phyloP scores from a whole-genome alignment of 106 monocot species.

The Apostasia shenzhenica region DNA sequence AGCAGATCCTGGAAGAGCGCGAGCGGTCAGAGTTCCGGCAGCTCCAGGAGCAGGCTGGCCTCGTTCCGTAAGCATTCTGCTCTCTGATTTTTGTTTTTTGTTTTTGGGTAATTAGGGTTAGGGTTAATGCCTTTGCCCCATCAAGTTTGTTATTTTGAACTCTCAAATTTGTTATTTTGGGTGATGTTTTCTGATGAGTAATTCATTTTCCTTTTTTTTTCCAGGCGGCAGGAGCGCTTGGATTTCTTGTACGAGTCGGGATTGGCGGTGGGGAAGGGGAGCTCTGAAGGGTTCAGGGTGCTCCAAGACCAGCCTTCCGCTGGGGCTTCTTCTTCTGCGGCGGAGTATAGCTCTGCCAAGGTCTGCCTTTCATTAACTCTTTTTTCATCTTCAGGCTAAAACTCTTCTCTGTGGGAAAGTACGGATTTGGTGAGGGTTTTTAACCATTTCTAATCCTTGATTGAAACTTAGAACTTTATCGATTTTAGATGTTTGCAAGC shows the following conservation, averaged over 20 bases:
- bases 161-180: background rate
- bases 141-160: background rate
- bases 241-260: conserved; percentile 96
- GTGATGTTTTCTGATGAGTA: background rate
- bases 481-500: no score
- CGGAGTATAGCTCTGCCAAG: conserved; percentile 45
- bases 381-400: no score
- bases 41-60: conserved; percentile 85
- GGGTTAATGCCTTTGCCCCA: background rate
- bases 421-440: no score
- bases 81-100: background rate
- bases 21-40: conserved; percentile 84
- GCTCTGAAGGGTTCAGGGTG: conserved; percentile 72
- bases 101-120: conserved; percentile 16
- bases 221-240: conserved; percentile 84
- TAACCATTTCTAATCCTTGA: no score
- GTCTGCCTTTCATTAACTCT: conserved; percentile 10
- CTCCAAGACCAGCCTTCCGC: conserved; percentile 37
- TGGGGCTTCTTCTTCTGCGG: conserved; percentile 8
- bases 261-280: conserved; percentile 81
- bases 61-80: conserved; percentile 52
- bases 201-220: background rate
- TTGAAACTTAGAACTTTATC: no score
- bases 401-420: no score
- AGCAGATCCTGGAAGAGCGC: conserved; percentile 91